Conservation (phyloP, 2,329 filamentous ascomycete species). For the Aureobasidium zeae region DNA sequence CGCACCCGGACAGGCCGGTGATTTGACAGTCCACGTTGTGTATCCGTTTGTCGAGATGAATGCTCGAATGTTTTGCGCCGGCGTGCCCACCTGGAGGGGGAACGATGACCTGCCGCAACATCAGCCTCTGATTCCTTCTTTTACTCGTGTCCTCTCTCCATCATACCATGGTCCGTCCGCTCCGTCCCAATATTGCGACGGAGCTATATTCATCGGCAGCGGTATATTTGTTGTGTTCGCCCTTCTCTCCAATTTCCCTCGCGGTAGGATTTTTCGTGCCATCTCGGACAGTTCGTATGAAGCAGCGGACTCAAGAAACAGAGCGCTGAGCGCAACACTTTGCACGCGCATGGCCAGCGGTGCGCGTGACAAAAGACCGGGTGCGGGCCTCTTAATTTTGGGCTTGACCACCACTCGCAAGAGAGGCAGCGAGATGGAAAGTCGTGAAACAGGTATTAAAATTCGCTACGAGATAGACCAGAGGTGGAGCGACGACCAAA, state of each 20-base stretch:
- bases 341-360: conserved; percentile 7
- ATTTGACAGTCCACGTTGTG: conserved; percentile 24
- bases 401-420: neutral
- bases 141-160: neutral
- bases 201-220: conserved; percentile 26
- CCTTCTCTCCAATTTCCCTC: conserved; percentile 8
- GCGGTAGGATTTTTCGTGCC: neutral
- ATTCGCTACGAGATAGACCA: conserved; percentile 1
- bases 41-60: conserved; percentile 27
- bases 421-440: neutral
- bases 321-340: conserved; percentile 8
- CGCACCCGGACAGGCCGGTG: conserved; percentile 23
- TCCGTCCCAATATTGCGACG: conserved; percentile 33
- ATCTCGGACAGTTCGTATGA: neutral
- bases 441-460: conserved; percentile 3
- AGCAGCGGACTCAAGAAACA: conserved; percentile 6
- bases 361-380: neutral
- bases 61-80: conserved; percentile 27
- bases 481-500: neutral
- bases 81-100: conserved; percentile 27
- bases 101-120: conserved; percentile 32
- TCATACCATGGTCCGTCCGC: conserved; percentile 23
- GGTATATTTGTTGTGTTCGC: conserved; percentile 21
- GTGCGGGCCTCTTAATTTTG: neutral
- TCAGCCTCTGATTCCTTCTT: conserved; percentile 15